Conservation (phyloP, 768 basidiomycete genomes). For the Mycena metata region DNA sequence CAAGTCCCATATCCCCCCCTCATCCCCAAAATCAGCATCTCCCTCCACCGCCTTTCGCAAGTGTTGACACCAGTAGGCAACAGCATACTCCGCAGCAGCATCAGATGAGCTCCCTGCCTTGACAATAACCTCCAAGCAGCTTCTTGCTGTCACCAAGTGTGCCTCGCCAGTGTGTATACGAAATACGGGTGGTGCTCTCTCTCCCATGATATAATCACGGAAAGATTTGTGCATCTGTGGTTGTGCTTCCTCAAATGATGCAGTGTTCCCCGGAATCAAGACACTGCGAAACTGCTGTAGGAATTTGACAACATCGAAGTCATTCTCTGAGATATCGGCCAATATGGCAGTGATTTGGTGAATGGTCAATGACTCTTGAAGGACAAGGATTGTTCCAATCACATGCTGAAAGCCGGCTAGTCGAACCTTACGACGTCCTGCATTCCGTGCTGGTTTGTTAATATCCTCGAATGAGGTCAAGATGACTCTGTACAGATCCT, state of each 20-base stretch:
- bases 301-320: constrained; percentile 3
- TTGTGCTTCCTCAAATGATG: constrained; percentile 10
- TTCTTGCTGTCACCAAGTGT: constrained; percentile 12
- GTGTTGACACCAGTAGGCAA: constrained; percentile 6
- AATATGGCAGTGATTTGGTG: constrained; percentile 8
- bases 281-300: constrained; percentile 10
- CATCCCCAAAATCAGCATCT: not conserved
- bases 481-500: no score
- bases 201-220: constrained; percentile 13
- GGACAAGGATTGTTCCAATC: constrained; percentile 11
- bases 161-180: constrained; percentile 8
- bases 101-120: constrained; percentile 4
- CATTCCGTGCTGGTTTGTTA: not conserved
- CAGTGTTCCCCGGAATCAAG: no score
- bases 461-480: constrained; percentile 10
- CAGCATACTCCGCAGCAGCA: not conserved
- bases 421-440: not conserved
- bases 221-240: constrained; percentile 19
- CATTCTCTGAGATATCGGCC: constrained; percentile 2
- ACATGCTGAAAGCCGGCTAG: constrained; percentile 5
- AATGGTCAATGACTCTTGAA: constrained; percentile 8
- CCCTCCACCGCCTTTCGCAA: constrained; percentile 16
- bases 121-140: no score
- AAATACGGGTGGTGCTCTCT: not conserved
- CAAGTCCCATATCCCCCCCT: constrained; percentile 5